Evolutionary conservation across 2,329 filamentous ascomycete genomes (phyloP).

Genomic region (Penicillium sp.): DNA sequence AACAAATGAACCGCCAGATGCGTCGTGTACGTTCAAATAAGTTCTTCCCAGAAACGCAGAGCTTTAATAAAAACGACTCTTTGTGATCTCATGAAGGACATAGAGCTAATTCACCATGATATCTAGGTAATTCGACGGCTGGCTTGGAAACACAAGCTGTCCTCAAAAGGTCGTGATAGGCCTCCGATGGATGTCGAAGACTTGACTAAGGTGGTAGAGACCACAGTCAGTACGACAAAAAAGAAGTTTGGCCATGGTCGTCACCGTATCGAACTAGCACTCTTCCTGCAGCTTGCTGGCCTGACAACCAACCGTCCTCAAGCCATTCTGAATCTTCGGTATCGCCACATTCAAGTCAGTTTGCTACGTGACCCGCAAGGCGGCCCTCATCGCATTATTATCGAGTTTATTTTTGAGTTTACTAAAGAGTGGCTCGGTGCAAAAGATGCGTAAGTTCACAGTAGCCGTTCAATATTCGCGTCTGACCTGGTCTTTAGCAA

Average conservation of each 20-base stretch:
- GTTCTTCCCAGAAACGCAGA: too few relatives aligned
- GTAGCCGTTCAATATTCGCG: too few relatives aligned
- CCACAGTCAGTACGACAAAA: constrained; percentile 7
- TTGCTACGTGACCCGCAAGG: constrained; percentile 2
- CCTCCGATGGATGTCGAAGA: constrained; percentile 15
- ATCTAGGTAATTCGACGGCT: constrained; percentile 16
- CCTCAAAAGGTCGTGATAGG: neutral
- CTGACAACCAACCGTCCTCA: neutral
- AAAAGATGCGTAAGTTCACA: neutral
- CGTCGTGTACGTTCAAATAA: constrained; percentile 11
- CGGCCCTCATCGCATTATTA: neutral
- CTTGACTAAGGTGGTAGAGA: constrained; percentile 13
- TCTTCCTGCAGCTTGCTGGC: neutral
- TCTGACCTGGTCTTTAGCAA: neutral
- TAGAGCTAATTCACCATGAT: too few relatives aligned
- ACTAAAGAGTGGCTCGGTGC: neutral
- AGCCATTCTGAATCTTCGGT: neutral
- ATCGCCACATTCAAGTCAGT: neutral
- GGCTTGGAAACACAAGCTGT: constrained; percentile 18
- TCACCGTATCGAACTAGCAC: neutral
- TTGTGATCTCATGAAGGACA: neutral
- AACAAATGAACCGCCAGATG: constrained; percentile 11
- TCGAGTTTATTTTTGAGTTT: neutral
- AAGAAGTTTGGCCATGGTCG: neutral
- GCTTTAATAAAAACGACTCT: too few relatives aligned